Evolutionary conservation across 2,329 filamentous ascomycete species (phyloP).

Genomic region (Arthrobotrys musiformis): DNA sequence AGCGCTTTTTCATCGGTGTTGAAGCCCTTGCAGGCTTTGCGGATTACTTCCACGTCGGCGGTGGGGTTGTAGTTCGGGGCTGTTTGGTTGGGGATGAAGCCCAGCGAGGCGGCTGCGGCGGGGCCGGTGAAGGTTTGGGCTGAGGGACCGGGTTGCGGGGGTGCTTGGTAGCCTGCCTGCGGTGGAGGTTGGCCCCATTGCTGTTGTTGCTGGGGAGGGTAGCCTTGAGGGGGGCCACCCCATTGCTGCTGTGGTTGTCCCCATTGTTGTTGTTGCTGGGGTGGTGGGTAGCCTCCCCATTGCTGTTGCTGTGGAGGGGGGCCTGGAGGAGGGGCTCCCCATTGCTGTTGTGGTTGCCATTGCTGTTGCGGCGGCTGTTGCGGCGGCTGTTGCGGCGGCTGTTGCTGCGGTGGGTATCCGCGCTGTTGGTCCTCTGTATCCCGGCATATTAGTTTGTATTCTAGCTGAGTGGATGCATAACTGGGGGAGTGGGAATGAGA

Average conservation of each 20-base stretch:
- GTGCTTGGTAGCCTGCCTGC: slow-evolving; percentile 60
- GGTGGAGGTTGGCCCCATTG: slow-evolving; percentile 55
- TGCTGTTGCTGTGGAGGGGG: slow-evolving; percentile 6
- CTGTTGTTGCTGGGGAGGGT: slow-evolving; percentile 18
- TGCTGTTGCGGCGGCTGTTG: slow-evolving; percentile 40
- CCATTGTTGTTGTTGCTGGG: slow-evolving; percentile 58
- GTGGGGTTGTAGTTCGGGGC: slow-evolving; percentile 68
- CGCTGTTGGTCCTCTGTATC: slow-evolving; percentile 22
- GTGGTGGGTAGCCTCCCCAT: slow-evolving; percentile 8
- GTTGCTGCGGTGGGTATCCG: slow-evolving; percentile 52
- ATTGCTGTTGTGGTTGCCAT: slow-evolving; percentile 30
- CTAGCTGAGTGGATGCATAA: too few species aligned
- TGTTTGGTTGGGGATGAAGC: slow-evolving; percentile 47
- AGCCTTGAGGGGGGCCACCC: slow-evolving; percentile 3
- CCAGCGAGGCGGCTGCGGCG: slow-evolving; percentile 59
- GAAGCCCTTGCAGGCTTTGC: slow-evolving; percentile 90
- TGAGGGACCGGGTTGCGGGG: slow-evolving; percentile 58
- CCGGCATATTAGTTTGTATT: too few species aligned
- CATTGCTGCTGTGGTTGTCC: slow-evolving; percentile 29
- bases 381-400: slow-evolving; percentile 25
- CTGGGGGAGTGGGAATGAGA: too few species aligned
- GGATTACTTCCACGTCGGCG: slow-evolving; percentile 75
- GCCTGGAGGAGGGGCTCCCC: slow-evolving; percentile 21
- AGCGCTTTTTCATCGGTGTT: slow-evolving; percentile 86
- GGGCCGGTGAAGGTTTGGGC: slow-evolving; percentile 59